Evolutionary conservation across 306 rosid genomes (phyloP), one percentile per base, ranked within the genome.

Genomic region (Rosa persica): DNA sequence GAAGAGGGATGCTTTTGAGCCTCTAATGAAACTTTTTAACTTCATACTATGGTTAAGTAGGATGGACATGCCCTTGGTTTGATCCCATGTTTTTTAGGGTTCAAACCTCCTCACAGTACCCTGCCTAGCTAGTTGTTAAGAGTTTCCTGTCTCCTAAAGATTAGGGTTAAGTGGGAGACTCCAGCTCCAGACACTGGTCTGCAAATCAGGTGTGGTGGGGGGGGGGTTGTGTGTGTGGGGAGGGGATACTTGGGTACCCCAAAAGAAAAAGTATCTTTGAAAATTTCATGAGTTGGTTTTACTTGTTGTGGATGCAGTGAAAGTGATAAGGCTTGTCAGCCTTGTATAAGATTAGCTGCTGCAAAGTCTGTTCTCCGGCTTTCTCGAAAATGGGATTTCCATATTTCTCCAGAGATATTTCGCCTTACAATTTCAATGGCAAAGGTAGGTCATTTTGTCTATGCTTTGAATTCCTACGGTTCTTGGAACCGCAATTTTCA

Each of bases 381-480:
- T 77, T 86, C 98, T 54, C 89, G 79, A 81, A 91, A 89, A 88
- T 95, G 97, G 97, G 98, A 95, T 87, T 87, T 80, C 64, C 89
- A 88, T 83, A 91, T 95, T 70, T 77, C 91, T 78, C 93, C 96
- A 2, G 89, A 91, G 78, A 84, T 85, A 78, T 95, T 91, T 61
- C 81, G 78, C 69, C 58, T 43, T 30, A 87, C 92, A 67, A 79
- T 91, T 75, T 85, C 82, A 78, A 81, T 76, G 80, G 98, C 90
- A 19, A 92, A 89, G 93, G 98, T 92, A 81, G 68, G 81, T 30
- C 67, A 47, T 58, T 70, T 87, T 70, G 78, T 70, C 54, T 74
- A 30, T 78, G 15, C 62, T 70, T 57, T 8, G 43, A 23, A 46
- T 42, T 22, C 25, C 25, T 73, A 73, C 6, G 12, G 51, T 22